Conservation (phyloP, 2,329 filamentous ascomycete genomes). For the Aspergillus eucalypticola region DNA sequence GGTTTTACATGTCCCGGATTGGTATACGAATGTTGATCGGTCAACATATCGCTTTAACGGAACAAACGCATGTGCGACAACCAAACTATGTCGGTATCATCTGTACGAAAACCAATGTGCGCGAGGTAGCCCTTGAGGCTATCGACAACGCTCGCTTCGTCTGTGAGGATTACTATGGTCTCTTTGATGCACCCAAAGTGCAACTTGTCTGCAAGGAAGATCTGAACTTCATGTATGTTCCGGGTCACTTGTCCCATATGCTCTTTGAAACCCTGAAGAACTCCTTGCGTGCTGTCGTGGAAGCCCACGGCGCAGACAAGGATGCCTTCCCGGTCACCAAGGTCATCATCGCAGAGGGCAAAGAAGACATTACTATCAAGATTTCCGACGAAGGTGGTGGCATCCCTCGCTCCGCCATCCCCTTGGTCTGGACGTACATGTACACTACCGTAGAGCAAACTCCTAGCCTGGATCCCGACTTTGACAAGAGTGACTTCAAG, state of each 20-base stretch:
- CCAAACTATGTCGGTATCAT: conserved; percentile 97
- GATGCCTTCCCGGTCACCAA: conserved; percentile 96
- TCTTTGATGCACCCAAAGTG: conserved; percentile 95
- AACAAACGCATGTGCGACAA: conserved; percentile 85
- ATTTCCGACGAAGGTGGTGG: conserved; percentile 95
- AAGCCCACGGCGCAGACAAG: conserved; percentile 91
- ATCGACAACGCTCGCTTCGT: conserved; percentile 99
- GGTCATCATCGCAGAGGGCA: conserved; percentile 94
- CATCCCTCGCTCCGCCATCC: conserved; percentile 88
- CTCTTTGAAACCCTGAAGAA: conserved; percentile 99
- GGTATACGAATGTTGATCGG: conserved; percentile 99
- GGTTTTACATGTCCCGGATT: conserved; percentile 99
- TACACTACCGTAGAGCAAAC: conserved; percentile 98
- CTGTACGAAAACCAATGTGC: conserved; percentile 96
- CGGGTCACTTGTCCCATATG: conserved; percentile 98
- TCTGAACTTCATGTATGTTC: conserved; percentile 99
- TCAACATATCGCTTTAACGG: conserved; percentile 94
- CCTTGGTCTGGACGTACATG: conserved; percentile 99
- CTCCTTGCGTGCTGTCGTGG: conserved; percentile 92
- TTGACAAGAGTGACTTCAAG: conserved; percentile 99
- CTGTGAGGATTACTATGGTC: conserved; percentile 95
- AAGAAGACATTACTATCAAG: conserved; percentile 99
- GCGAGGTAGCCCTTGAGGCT: conserved; percentile 90
- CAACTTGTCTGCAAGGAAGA: conserved; percentile 94
- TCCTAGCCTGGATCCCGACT: conserved; percentile 91